Conservation (phyloP, 2,329 filamentous ascomycete genomes). For the Diaporthe nobilis region DNA sequence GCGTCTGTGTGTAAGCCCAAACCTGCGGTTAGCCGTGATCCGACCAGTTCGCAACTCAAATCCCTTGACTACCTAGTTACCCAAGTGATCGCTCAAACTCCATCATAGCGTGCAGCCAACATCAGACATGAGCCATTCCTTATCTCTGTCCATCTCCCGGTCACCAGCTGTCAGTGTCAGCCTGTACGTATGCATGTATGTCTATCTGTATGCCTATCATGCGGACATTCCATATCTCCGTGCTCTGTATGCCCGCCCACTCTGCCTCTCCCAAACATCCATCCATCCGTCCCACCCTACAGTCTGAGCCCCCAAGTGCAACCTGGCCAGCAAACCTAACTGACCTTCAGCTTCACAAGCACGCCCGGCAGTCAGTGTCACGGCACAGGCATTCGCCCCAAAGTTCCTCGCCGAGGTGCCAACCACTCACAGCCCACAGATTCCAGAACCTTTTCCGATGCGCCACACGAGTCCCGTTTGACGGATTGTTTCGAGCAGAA, state of each 20-base stretch:
- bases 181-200: neutral
- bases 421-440: neutral
- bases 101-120: conserved; percentile 26
- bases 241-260: neutral
- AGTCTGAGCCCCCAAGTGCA: conserved; percentile 18
- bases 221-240: conserved; percentile 21
- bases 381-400: neutral
- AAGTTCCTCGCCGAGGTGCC: neutral
- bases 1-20: conserved; percentile 11
- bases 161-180: conserved; percentile 11
- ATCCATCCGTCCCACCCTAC: neutral
- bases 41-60: conserved; percentile 17
- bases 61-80: neutral
- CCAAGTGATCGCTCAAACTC: conserved; percentile 13
- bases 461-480: conserved; percentile 4
- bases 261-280: neutral
- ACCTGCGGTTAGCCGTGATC: conserved; percentile 18
- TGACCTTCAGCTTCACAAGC: conserved; percentile 11
- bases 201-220: neutral
- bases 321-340: conserved; percentile 16
- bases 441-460: conserved; percentile 24
- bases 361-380: conserved; percentile 16
- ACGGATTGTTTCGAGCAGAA: conserved; percentile 30
- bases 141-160: neutral
- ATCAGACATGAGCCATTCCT: conserved; percentile 10